Evolutionary conservation across 2,329 filamentous ascomycete species (phyloP).

Genomic region (Tolypocladium amazonense): DNA sequence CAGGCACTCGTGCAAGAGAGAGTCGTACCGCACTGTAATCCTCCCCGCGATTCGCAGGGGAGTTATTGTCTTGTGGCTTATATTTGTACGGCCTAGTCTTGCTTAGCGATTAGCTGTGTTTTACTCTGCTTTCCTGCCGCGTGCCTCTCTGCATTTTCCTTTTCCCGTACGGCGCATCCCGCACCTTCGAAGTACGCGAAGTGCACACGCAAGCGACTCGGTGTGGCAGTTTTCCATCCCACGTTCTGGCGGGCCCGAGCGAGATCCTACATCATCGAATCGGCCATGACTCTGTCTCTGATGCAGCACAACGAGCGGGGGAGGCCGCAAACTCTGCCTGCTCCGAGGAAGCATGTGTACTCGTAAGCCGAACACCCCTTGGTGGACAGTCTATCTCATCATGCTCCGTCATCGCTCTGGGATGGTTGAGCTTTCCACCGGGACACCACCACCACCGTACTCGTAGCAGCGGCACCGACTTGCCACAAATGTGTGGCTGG

Average conservation of each 20-base stretch:
- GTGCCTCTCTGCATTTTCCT: background rate
- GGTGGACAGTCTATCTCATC: background rate
- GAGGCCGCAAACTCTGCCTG: background rate
- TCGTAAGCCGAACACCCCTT: background rate
- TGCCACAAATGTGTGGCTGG: background rate
- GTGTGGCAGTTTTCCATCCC: background rate
- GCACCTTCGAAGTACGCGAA: background rate
- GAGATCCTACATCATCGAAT: background rate
- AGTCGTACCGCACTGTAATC: background rate
- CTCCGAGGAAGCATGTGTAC: background rate
- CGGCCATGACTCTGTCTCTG: background rate
- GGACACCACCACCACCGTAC: background rate
- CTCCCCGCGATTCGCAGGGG: background rate
- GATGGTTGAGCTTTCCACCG: background rate
- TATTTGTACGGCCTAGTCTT: background rate
- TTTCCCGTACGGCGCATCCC: background rate
- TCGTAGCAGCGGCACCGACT: background rate
- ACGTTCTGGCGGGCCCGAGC: background rate
- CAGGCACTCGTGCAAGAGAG: background rate
- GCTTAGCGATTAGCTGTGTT: background rate
- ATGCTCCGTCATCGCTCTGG: background rate
- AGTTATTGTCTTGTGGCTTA: background rate
- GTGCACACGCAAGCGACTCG: background rate
- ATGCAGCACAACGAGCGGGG: background rate
- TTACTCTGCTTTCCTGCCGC: slow-evolving; percentile 1